Percentiles rank a stretch among this genome's conserved stretches.
These are phyloP conservation scores for Hypoxylon fuscum DNA, from an alignment of 495 filamentous ascomycete genomes.

Conservation along the genomic window DNA sequence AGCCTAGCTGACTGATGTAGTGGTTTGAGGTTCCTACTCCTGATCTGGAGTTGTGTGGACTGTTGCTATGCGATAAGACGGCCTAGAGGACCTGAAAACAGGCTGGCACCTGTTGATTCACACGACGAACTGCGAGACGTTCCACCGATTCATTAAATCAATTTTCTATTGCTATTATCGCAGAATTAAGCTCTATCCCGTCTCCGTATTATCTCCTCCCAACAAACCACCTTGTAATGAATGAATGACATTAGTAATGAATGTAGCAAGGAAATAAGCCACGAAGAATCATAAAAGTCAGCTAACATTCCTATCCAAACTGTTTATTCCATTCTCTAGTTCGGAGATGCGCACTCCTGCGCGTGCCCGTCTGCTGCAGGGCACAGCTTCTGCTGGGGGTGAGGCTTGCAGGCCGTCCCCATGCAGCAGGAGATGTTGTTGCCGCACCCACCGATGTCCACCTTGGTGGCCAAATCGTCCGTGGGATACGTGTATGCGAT, in stretches of 20 bases:
- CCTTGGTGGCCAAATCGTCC: constrained; percentile 30
- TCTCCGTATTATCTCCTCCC: background rate
- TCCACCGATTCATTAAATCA: constrained; percentile 4
- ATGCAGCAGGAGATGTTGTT: constrained; percentile 29
- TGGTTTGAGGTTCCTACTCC: constrained; percentile 20
- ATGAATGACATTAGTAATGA: background rate
- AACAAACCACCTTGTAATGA: background rate
- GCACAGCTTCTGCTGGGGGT: constrained; percentile 34
- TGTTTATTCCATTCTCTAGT: background rate
- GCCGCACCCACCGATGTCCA: constrained; percentile 33
- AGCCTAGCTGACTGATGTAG: constrained; percentile 12
- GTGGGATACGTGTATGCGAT: constrained; percentile 40
- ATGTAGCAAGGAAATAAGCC: too few relatives aligned
- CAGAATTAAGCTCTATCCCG: background rate
- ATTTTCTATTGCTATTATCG: background rate
- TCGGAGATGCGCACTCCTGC: background rate
- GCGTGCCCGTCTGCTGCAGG: constrained; percentile 17
- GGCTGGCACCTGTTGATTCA: constrained; percentile 17
- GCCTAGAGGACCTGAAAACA: constrained; percentile 12
- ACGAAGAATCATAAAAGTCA: too few relatives aligned
- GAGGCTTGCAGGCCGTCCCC: constrained; percentile 34
- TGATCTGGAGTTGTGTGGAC: constrained; percentile 35
- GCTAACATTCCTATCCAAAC: background rate
- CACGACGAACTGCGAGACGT: constrained; percentile 27
- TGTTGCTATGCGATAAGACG: constrained; percentile 23